Conservation (phyloP, 129 eudicot species). For the Centella asiatica region DNA sequence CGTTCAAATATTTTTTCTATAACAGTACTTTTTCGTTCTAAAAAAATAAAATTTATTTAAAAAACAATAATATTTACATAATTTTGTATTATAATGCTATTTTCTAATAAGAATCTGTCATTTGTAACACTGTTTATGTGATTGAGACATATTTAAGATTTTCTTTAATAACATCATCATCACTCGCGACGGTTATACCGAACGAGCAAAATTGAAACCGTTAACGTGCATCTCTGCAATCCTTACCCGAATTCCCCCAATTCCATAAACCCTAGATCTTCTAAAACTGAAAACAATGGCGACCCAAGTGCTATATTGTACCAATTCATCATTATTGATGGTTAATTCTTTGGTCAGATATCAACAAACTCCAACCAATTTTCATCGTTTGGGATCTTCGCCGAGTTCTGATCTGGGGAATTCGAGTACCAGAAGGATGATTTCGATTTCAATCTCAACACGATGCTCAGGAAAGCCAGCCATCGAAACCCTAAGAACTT, state of each 20-base stretch:
- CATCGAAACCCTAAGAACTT: slow-evolving; percentile 45
- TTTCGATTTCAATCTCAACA: slow-evolving; percentile 32
- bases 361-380: background rate
- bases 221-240: background rate
- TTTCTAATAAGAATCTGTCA: too few relatives aligned
- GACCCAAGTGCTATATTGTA: slow-evolving; percentile 23
- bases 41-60: too few relatives aligned
- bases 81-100: too few relatives aligned
- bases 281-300: slow-evolving; percentile 17
- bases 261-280: slow-evolving; percentile 7
- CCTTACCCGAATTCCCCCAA: slow-evolving; percentile 24
- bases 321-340: slow-evolving; percentile 18
- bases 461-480: slow-evolving; percentile 49
- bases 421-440: slow-evolving; percentile 8
- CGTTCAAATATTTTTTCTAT: too few relatives aligned
- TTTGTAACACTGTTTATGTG: too few relatives aligned
- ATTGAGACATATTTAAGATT: too few relatives aligned
- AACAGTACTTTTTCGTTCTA: too few relatives aligned
- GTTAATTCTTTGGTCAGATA: slow-evolving; percentile 4
- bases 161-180: too few relatives aligned
- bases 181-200: too few relatives aligned
- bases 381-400: slow-evolving; percentile 13
- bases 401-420: slow-evolving; percentile 6
- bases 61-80: too few relatives aligned
- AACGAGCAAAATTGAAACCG: background rate